Evolutionary conservation across 192 early-diverging fungal species (phyloP), one percentile per base, ranked within the genome.

Genomic region (Dissophora globulifera): DNA sequence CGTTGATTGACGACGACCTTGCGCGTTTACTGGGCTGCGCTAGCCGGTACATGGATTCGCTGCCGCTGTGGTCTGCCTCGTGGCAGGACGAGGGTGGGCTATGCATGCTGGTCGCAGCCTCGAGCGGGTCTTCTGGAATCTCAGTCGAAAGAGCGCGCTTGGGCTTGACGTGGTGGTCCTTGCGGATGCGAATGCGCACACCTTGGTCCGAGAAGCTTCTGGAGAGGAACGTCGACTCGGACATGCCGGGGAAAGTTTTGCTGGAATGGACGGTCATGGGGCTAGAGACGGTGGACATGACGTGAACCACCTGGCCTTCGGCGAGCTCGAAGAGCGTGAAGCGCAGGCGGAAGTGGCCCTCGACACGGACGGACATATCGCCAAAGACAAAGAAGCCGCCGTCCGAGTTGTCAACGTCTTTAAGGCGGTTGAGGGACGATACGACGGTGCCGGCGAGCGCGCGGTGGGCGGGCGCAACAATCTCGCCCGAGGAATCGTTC

Each of bases 381-480:
- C 94, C 93, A 81, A 97, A 97, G 19, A 97, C 94, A 84, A 96
- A 97, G 63, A 95, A 97, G 0, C 91, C 94, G 38, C 96, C 94
- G 52, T 94, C 93, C 19, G 78, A 82, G 64, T 91, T 88, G 67
- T 95, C 90, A 33, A 93, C 78, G 58, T 96, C 96, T 48, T 93
- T 92, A 29, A 96, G 82, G 31, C 92, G 85, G 53, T 94, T 91
- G 30, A 96, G 78, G 26, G 94, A 94, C 0, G 93, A 93, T n/a
- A 96, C 94, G 16, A 95, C 92, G 7, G 93, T 93, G 22, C 96
- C 96, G 3, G 93, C 90, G 23, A 94, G 87, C 17, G 92, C 91
- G 4, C 91, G 84, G 16, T 93, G 92, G 52, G 87, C 56, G 82
- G 87, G 82, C 84, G 92, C 53, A 17, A 79, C 58, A 40, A 94